Conservation (phyloP, 257 asterid genomes). For the Lantana camara region DNA sequence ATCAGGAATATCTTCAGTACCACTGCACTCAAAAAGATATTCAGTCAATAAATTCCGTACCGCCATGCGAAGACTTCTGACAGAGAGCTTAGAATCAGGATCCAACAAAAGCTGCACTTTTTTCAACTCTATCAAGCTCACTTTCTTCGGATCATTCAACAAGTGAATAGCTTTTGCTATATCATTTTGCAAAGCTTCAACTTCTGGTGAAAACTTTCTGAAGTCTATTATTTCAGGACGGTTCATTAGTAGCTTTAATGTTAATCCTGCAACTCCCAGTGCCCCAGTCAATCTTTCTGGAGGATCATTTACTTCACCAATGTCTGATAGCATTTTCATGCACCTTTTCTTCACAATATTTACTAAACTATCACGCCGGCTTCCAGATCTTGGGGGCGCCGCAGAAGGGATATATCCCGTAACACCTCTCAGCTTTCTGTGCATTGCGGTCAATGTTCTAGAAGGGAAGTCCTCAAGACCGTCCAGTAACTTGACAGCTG, state of each 20-base stretch:
- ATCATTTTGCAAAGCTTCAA: slow-evolving; percentile 67
- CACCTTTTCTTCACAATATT: slow-evolving; percentile 41
- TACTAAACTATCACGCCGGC: slow-evolving; percentile 29
- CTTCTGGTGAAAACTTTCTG: slow-evolving; percentile 57
- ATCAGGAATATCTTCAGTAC: slow-evolving; percentile 66
- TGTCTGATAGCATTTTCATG: slow-evolving; percentile 49
- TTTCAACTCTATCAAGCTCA: slow-evolving; percentile 48
- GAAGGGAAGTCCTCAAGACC: slow-evolving; percentile 52
- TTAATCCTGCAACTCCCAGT: slow-evolving; percentile 68
- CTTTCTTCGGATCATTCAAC: slow-evolving; percentile 31
- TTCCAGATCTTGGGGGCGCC: slow-evolving; percentile 19
- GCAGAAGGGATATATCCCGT: slow-evolving; percentile 47
- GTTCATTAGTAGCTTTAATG: slow-evolving; percentile 49
- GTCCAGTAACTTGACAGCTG: slow-evolving; percentile 56
- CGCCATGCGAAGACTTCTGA: slow-evolving; percentile 39
- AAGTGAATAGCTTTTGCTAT: slow-evolving; percentile 64
- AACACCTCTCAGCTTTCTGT: slow-evolving; percentile 56
- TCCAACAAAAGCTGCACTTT: slow-evolving; percentile 47
- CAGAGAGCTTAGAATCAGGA: slow-evolving; percentile 38
- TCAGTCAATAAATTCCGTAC: slow-evolving; percentile 63
- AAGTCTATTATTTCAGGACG: slow-evolving; percentile 43
- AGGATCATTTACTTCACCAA: slow-evolving; percentile 47
- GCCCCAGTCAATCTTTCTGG: slow-evolving; percentile 61
- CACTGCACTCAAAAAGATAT: slow-evolving; percentile 75
- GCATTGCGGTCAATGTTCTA: slow-evolving; percentile 57